Conservation (phyloP, 2,329 filamentous ascomycete genomes). For the Fusarium marasasianum region DNA sequence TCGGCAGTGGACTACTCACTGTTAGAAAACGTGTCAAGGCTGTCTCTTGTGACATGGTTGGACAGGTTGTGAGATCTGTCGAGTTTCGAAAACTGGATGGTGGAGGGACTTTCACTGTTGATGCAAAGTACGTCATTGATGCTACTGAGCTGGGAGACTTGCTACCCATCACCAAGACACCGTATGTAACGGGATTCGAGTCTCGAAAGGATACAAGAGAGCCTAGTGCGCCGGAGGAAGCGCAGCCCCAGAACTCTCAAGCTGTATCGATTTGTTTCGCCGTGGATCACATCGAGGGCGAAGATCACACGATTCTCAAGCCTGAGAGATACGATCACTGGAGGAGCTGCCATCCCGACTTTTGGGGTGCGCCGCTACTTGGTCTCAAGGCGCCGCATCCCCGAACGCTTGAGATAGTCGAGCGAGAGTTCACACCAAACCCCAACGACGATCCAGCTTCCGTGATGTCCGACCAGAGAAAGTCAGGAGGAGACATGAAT, state of each 20-base stretch:
- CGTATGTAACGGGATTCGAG: slow-evolving; percentile 43
- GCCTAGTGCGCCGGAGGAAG: slow-evolving; percentile 39
- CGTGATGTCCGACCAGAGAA: slow-evolving; percentile 38
- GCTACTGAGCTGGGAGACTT: slow-evolving; percentile 31
- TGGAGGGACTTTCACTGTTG: background rate
- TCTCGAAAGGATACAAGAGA: slow-evolving; percentile 39
- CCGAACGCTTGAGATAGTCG: slow-evolving; percentile 41
- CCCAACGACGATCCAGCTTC: slow-evolving; percentile 39
- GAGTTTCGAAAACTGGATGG: slow-evolving; percentile 9
- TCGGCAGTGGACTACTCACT: slow-evolving; percentile 37
- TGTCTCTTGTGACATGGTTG: slow-evolving; percentile 31
- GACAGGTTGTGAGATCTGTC: slow-evolving; percentile 3
- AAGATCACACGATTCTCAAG: slow-evolving; percentile 39
- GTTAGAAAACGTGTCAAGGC: slow-evolving; percentile 34
- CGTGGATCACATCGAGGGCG: slow-evolving; percentile 42
- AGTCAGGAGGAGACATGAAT: slow-evolving; percentile 42
- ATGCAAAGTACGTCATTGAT: slow-evolving; percentile 28
- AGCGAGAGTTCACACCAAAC: slow-evolving; percentile 42
- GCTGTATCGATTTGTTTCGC: slow-evolving; percentile 45
- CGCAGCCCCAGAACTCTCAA: slow-evolving; percentile 41
- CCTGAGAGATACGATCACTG: slow-evolving; percentile 39
- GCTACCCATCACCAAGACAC: slow-evolving; percentile 35
- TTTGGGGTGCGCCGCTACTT: slow-evolving; percentile 42
- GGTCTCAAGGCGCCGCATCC: slow-evolving; percentile 41
- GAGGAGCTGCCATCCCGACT: slow-evolving; percentile 36